Conservation (phyloP, 148 eudicot genomes). For the Persicaria tinctoria region DNA sequence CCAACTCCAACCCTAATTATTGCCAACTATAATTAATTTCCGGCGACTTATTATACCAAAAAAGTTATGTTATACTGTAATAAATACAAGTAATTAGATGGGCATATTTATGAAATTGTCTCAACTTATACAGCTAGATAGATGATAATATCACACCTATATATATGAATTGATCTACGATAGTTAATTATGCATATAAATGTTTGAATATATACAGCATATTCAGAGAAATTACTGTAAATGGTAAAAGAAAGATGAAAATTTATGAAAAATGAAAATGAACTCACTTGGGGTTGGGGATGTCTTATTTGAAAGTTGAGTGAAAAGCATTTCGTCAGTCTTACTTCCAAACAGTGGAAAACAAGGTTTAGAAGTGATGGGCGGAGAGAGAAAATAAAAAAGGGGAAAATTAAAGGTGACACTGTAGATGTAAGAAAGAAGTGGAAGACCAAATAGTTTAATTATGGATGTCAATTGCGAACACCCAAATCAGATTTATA, state of each 20-base stretch:
- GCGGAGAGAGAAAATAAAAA: neutral
- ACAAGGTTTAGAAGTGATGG: slow-evolving; percentile 9
- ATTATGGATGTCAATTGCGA: neutral
- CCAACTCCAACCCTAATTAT: slow-evolving; percentile 55
- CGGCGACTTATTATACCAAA: neutral
- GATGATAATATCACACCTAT: neutral
- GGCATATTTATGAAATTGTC: neutral
- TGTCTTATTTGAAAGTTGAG: neutral
- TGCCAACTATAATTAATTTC: neutral
- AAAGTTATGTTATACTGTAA: no score
- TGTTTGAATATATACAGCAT: no score
- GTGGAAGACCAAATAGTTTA: neutral
- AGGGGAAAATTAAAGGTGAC: neutral
- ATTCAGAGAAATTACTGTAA: no score
- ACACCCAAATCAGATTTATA: neutral
- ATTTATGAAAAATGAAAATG: neutral
- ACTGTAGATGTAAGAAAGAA: slow-evolving; percentile 3
- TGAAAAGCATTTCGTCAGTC: slow-evolving; percentile 4
- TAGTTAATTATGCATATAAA: neutral
- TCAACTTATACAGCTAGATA: neutral
- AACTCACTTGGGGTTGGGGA: neutral
- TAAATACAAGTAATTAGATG: neutral
- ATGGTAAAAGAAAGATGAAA: neutral
- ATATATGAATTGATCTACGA: neutral
- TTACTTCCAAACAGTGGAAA: slow-evolving; percentile 38